phyloP scores from a whole-genome alignment of 2,329 filamentous ascomycete species.

The Aspergillus sp. region DNA sequence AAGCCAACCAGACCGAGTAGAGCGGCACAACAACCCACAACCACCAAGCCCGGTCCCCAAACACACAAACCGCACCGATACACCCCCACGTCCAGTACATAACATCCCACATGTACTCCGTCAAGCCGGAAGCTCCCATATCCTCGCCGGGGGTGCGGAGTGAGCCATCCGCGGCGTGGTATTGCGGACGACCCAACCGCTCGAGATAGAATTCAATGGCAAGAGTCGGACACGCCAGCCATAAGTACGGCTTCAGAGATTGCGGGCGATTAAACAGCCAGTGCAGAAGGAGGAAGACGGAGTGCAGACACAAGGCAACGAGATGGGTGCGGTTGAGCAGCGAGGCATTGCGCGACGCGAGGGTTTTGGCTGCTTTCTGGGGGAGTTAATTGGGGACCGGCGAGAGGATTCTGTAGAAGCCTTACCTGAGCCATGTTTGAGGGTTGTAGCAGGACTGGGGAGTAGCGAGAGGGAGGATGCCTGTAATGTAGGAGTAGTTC shows the following conservation, averaged over 20 bases:
- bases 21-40: conserved; percentile 44
- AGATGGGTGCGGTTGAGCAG: conserved; percentile 75
- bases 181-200: conserved; percentile 67
- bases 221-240: conserved; percentile 66
- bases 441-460: conserved; percentile 1
- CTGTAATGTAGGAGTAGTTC: conserved; percentile 10
- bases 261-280: conserved; percentile 54
- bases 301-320: conserved; percentile 62
- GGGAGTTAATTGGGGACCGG: conserved; percentile 5
- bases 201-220: conserved; percentile 81
- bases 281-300: conserved; percentile 63
- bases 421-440: conserved; percentile 4
- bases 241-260: conserved; percentile 56
- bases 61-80: conserved; percentile 59
- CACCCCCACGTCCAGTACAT: conserved; percentile 89
- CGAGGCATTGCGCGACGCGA: conserved; percentile 68
- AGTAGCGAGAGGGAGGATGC: background rate
- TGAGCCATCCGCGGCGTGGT: conserved; percentile 53
- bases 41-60: conserved; percentile 75
- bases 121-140: conserved; percentile 75
- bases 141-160: conserved; percentile 76
- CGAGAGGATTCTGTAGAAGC: background rate
- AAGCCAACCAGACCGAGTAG: conserved; percentile 40
- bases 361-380: conserved; percentile 45
- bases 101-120: conserved; percentile 97